Base-by-base conservation (phyloP, 257 asterid species). In the Sherardia arvensis region DNA sequence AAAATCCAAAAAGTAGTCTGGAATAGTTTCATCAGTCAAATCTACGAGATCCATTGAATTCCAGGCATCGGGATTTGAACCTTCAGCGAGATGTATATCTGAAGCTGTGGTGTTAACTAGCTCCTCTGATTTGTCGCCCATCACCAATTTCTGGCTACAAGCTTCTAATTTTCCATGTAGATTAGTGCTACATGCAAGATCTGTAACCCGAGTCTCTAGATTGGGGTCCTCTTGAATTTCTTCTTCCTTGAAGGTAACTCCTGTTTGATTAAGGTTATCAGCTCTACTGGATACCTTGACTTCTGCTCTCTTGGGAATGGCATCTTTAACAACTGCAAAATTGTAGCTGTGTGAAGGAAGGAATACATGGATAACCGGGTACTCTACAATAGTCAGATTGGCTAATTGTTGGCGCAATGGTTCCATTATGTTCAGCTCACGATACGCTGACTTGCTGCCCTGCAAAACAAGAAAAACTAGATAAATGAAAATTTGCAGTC, bases 291-390 rank as follows among this genome's bases (percentile, higher is more conserved):
- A 62, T 75, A 76, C 76, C 70, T 74, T 75, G 7, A 28, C 65
- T 64, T 57, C 80, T 54, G 40, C 66, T 61, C 67, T 78, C 7
- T 5, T 62, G 27, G 81, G 83, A 64, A 36, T 47, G 29, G 34
- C 36, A 30, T 78, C 75, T 7, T 73, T 69, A 48, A 85, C 56
- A 21, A 89, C 87, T 62, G 78, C 87, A 73, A 89, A 89, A 69
- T 87, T 84, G 68, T 45, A 67, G 74, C 55, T 76, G 62, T 83
- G 91, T 1, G 97, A 82, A 45, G 97, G 99, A 69, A 89, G 79
- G 59, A 76, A 85, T 71, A 89, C 87, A 55, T 83, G 84, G 76
- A 92, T 77, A 23, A 87, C 82, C 6, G 99, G 99, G 76, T 85
- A 92, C 71, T 92, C 99, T 58, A 89, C 69, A 61, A 92, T 73